Evolutionary conservation across 2,329 filamentous ascomycete species (phyloP).

Genomic region (Diaporthe sp.): DNA sequence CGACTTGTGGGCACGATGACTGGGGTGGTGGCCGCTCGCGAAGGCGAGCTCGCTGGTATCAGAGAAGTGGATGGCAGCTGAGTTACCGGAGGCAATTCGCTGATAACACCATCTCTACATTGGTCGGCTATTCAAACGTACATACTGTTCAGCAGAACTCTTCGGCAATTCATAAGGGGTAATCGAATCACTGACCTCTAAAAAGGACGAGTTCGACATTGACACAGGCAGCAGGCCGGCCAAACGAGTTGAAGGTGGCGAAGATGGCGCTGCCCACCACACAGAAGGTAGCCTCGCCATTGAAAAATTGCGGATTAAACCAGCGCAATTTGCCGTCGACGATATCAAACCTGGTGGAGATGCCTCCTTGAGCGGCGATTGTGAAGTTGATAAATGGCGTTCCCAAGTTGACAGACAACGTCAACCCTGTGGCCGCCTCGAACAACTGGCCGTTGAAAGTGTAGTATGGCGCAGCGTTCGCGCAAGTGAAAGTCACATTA

Average conservation of each 20-base stretch:
- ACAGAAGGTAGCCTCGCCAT: slow-evolving; percentile 1
- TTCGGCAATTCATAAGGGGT: background rate
- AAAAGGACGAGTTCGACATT: background rate
- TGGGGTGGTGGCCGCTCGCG: background rate
- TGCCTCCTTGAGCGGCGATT: background rate
- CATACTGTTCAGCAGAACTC: background rate
- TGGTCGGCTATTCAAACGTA: background rate
- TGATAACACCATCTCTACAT: background rate
- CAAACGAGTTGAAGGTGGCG: background rate
- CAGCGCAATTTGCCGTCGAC: background rate
- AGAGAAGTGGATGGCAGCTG: background rate
- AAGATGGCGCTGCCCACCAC: slow-evolving; percentile 5
- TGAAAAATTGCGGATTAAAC: background rate
- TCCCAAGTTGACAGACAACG: background rate
- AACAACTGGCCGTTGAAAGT: slow-evolving; percentile 4
- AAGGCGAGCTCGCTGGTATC: background rate
- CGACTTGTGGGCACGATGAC: background rate
- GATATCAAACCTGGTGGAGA: background rate
- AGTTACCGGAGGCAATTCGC: background rate
- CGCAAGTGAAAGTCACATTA: background rate
- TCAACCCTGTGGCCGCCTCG: background rate
- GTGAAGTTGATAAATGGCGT: slow-evolving; percentile 12
- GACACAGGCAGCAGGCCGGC: background rate
- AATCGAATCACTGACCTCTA: background rate
- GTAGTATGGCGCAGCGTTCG: background rate